These are phyloP conservation scores for Argentina anserina DNA, from an alignment of 306 rosid species.

Conservation along the genomic window DNA sequence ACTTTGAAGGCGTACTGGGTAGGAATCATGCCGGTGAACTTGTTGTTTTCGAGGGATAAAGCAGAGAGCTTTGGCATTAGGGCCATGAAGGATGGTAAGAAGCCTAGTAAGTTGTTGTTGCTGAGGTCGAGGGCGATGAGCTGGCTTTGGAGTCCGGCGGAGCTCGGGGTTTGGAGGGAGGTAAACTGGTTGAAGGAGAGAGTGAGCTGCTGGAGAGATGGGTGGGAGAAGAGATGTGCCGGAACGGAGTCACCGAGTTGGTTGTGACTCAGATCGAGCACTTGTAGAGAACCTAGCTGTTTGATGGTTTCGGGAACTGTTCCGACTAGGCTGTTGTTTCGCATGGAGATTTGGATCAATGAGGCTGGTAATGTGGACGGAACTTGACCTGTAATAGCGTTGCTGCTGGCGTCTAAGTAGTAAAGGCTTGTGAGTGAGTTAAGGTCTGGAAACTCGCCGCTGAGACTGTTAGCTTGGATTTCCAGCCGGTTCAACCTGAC, in stretches of 20 bases:
- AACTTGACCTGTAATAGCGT: constrained; percentile 39
- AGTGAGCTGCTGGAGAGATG: constrained; percentile 61
- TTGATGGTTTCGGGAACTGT: constrained; percentile 23
- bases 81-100: constrained; percentile 54
- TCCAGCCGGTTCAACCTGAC: constrained; percentile 50
- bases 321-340: constrained; percentile 63
- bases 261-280: constrained; percentile 66
- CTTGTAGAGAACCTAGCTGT: constrained; percentile 41
- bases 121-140: constrained; percentile 72
- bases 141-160: constrained; percentile 22
- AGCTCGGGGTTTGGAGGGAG: constrained; percentile 34
- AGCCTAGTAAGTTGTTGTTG: constrained; percentile 53
- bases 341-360: constrained; percentile 49
- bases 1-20: constrained; percentile 61
- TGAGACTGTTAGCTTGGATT: constrained; percentile 51
- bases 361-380: constrained; percentile 49
- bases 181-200: constrained; percentile 64
- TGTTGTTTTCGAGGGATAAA: constrained; percentile 64
- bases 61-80: constrained; percentile 72
- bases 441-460: constrained; percentile 50
- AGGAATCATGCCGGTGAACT: constrained; percentile 68
- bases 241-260: constrained; percentile 49
- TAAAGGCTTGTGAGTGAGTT: constrained; percentile 36
- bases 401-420: constrained; percentile 55
- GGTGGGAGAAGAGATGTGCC: constrained; percentile 42